Base-by-base conservation (phyloP, 2,329 filamentous ascomycete genomes). In the Septoria linicola region DNA sequence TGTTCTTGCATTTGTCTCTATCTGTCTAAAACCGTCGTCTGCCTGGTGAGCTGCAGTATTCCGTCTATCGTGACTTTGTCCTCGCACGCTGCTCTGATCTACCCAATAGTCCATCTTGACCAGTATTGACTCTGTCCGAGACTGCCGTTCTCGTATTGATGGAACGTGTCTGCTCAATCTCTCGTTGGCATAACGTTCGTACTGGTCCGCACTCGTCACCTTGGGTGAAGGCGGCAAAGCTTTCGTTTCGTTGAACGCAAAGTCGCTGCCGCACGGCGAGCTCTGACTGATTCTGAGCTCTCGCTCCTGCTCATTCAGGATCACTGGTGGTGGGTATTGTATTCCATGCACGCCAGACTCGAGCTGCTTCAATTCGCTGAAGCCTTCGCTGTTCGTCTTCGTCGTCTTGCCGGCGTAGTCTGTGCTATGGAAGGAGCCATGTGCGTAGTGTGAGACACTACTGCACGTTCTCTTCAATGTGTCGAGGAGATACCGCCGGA, bases 401-500 rank as follows among this genome's bases (percentile, higher is more conserved):
- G 35, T 44, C 7, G 23, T 8, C 5, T 14, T 43, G 21, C 3
- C 43, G 35, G 37, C 40, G 16, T 11, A 49, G 39, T 49, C 37
- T 10, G 21, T 35, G 8, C 39, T 41, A 14, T 17, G 40, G 44
- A 31, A 43, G 20, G 31, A 23, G 39, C 21, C 47, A 13, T 45
- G n/a, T 3, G 50, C 53, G 17, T 59, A 46, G 14, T 57, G 52
- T 13, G 49, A 51, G 6, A 57, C 43, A 8, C 52, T 50, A 23
- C 55, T 52, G 17, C 36, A 52, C 6, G 49, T 49, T 8, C 60
- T 37, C 8, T 46, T 45, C 13, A 63, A 16, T 4, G 51, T 49
- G 19, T 60, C 59, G 37, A 55, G 53, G 8, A 66, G 53, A 32
- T 66, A 66, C 13, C 53, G 49, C 13, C 63, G 55, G 49, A 66